Base-by-base conservation (phyloP, 345 rosid genomes). In the Laguncularia racemosa region DNA sequence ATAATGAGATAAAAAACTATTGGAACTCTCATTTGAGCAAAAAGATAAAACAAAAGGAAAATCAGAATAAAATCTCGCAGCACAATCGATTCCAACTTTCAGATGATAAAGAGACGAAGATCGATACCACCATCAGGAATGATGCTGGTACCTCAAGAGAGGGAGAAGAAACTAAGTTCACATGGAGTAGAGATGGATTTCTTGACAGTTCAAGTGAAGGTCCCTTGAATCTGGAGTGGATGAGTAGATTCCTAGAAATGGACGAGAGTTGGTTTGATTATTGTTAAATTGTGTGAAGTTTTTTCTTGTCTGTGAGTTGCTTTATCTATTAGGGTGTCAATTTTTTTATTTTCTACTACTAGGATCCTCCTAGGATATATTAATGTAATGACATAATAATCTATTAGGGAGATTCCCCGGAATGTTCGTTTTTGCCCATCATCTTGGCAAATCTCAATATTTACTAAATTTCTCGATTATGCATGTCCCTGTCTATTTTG, bases 11-110 rank as follows among this genome's bases (percentile, higher is more conserved):
- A 55, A 77, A 80, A 67, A 80, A 77, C 63, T 80, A 77, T 20
- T 74, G 82, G 82, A 81, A 74, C 64, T 74, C 82, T 65, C 85
- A 66, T 68, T 48, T 81, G 76, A 62, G 78, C 61, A 81, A 75
- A 55, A 81, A 77, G 45, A 50, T 72, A 44, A 65, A 68, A 58
- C 74, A 52, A 46, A 63, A 66, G 44, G 69, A 73, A 38, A 59
- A 67, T n/a, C 56, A 18, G 44, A 61, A 28, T 33, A 58, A 52
- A 52, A 46, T 45, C 15, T 56, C 63, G 12, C 43, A 49, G n/a
- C 21, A 17, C 50, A 16, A 49, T 45, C 56, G 60, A 38, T n/a
- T 52, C 5, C 55, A 50, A 38, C 52, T 53, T 14, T 53, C 60
- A 46, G 65, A 21, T 7, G 40, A 48, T 2, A 51, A 62, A 19